Percentiles rank a stretch among this genome's conserved stretches.
phyloP scores from a whole-genome alignment of 192 early-diverging fungal species.

The Entomortierella chlamydospora region DNA sequence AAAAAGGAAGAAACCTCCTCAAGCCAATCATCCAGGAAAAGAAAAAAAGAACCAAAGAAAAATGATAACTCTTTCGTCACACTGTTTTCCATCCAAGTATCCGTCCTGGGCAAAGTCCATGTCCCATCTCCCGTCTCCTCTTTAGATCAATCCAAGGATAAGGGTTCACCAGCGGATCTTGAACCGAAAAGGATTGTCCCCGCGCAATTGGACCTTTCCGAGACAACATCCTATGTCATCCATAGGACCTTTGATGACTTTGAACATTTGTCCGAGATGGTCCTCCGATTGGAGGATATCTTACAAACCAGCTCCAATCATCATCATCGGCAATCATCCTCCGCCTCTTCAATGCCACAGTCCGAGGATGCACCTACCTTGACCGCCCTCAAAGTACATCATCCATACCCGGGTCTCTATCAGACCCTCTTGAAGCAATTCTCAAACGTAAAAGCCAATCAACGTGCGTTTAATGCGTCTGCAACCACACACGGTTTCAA shows the following conservation, averaged over 20 bases:
- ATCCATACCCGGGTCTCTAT: conserved; percentile 31
- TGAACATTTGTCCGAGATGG: conserved; percentile 33
- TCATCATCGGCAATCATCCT: too few relatives aligned
- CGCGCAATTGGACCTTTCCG: conserved; percentile 27
- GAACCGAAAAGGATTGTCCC: conserved; percentile 26
- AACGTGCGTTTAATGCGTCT: conserved; percentile 52
- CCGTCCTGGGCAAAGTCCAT: conserved; percentile 39
- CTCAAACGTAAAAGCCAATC: conserved; percentile 46
- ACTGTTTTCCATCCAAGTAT: conserved; percentile 50
- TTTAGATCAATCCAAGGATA: neutral
- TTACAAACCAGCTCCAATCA: conserved; percentile 1
- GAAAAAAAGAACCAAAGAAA: conserved; percentile 10
- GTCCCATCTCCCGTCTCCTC: conserved; percentile 13
- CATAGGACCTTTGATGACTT: conserved; percentile 53
- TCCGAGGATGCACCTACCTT: conserved; percentile 1
- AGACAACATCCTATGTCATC: conserved; percentile 49
- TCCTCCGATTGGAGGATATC: conserved; percentile 19
- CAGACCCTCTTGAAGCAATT: conserved; percentile 34
- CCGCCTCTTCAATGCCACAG: neutral
- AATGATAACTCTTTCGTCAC: conserved; percentile 12
- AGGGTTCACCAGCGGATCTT: conserved; percentile 4
- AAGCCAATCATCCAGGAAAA: neutral
- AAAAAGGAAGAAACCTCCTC: neutral
- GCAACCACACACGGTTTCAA: conserved; percentile 49
- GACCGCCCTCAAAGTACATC: conserved; percentile 23